Base-by-base conservation (phyloP, 2,329 filamentous ascomycete species). In the Fusarium secorum region DNA sequence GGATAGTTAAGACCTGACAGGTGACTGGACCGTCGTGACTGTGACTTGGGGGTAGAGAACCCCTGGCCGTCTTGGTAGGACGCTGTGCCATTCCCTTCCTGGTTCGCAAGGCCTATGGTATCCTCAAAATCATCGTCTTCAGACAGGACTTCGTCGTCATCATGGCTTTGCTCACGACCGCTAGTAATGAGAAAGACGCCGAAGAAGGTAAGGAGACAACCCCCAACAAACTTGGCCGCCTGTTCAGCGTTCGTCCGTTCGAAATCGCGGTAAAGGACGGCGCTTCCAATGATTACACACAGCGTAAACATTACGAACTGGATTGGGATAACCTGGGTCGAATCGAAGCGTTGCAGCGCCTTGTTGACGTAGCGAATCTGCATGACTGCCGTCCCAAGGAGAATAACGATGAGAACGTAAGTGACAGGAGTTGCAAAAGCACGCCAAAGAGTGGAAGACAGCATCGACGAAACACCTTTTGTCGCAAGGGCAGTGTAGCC, bases 101-200 rank as follows among this genome's bases (percentile, higher is more conserved):
- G 90, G 44, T 87, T 80, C 3, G 81, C 78, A 24, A 91, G 84
- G 39, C 87, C 86, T 54, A 91, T 90, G 17, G 87, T 89, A 73
- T 91, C 90, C 70, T 91, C 89, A 20, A 89, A 83, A 38, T 88
- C 88, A 46, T 89, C 88, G 32, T 81, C 82, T 44, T 90, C 87
- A 7, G 83, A 86, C 20, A 88, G 74, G 11, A 77, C 70, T n/a
- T 88, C 86, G 22, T 82, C 78, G 22, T 90, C 88, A 7, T 89
- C 86, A 6, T 87, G 84, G 22, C 87, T 87, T 15, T 85, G 83
- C 54, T 87, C 84, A 73, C 95, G 87, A 58, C 94, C 94, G 76
- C 92, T 97, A 3, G 96, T 98, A 77, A 99, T 98, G 73, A 98
- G 88, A 81, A 96, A 98, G n/a, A 99, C 96, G 14, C 96, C 96